These are phyloP conservation scores for Cornus controversa DNA, from an alignment of 148 eudicot genomes.

Conservation along the genomic window DNA sequence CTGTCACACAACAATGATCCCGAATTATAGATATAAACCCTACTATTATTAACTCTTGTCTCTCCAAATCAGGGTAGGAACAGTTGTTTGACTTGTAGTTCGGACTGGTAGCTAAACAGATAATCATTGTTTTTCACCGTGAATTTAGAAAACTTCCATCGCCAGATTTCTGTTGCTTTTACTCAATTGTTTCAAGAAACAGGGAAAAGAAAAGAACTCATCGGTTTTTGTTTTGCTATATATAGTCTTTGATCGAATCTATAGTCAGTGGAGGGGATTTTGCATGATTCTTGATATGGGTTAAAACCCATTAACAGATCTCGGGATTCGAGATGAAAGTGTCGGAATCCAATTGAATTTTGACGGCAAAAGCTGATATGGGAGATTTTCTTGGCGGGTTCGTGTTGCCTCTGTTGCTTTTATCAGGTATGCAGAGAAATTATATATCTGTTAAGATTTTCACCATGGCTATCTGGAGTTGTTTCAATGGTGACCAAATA, in stretches of 20 bases:
- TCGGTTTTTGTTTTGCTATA: neutral
- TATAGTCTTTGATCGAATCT: neutral
- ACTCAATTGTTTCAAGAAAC: neutral
- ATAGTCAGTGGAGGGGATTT: neutral
- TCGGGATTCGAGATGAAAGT: neutral
- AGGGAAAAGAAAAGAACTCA: neutral
- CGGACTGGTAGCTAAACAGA: constrained; percentile 7
- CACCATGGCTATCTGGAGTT: neutral
- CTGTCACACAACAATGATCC: neutral
- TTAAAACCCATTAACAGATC: constrained; percentile 12
- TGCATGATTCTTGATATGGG: constrained; percentile 21
- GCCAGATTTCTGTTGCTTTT: neutral
- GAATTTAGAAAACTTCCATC: neutral
- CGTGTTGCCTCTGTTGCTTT: constrained; percentile 30
- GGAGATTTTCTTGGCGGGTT: constrained; percentile 23
- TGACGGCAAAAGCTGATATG: constrained; percentile 8
- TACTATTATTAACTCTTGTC: neutral
- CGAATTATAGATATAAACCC: neutral
- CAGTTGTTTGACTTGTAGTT: neutral
- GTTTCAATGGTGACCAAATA: neutral
- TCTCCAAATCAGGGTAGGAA: neutral
- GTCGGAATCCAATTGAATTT: neutral
- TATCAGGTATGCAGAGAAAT: constrained; percentile 22
- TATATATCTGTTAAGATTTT: no score
- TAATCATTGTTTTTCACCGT: neutral